A percentile compares a stretch with the other conserved stretches of the same genome.
These are phyloP conservation scores for Xylariaceae sp. DNA, from an alignment of 2,329 filamentous ascomycete species.

Conservation along the genomic window DNA sequence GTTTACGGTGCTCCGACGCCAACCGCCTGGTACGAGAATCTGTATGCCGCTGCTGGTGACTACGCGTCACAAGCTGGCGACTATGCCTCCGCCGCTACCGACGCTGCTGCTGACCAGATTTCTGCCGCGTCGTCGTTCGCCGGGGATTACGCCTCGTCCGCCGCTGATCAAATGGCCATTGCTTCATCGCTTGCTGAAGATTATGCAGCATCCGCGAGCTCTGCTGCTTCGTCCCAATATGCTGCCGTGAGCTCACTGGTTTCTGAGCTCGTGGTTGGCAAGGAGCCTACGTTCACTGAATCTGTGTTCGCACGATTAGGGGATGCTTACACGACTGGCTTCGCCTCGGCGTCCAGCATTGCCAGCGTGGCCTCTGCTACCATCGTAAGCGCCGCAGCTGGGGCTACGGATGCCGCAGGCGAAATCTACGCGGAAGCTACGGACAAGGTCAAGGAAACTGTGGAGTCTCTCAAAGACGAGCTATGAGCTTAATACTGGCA, in stretches of 20 bases:
- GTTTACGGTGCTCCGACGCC: conserved; percentile 66
- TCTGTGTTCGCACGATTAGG: conserved; percentile 72
- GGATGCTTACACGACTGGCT: conserved; percentile 68
- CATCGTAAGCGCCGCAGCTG: conserved; percentile 25
- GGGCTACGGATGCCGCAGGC: conserved; percentile 21
- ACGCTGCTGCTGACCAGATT: conserved; percentile 25
- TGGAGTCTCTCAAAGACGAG: conserved; percentile 25
- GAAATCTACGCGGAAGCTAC: conserved; percentile 13
- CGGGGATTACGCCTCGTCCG: conserved; percentile 3
- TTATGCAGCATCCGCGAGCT: conserved; percentile 62
- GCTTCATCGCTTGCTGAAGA: conserved; percentile 41
- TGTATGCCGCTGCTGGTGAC: conserved; percentile 45
- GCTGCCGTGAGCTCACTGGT: conserved; percentile 68
- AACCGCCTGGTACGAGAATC: conserved; percentile 53
- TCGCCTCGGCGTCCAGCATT: conserved; percentile 50
- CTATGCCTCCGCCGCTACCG: conserved; percentile 34
- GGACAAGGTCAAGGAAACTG: conserved; percentile 27
- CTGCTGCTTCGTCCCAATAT: conserved; percentile 62
- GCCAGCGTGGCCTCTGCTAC: conserved; percentile 36
- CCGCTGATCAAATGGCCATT: conserved; percentile 22
- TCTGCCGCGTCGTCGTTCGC: conserved; percentile 16
- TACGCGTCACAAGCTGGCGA: conserved; percentile 26
- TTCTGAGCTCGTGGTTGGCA: conserved; percentile 72
- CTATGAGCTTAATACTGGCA: conserved; percentile 6
- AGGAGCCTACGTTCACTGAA: conserved; percentile 78